Evolutionary conservation across 768 basidiomycete species (phyloP).

Genomic region (Suillus tomentosus): DNA sequence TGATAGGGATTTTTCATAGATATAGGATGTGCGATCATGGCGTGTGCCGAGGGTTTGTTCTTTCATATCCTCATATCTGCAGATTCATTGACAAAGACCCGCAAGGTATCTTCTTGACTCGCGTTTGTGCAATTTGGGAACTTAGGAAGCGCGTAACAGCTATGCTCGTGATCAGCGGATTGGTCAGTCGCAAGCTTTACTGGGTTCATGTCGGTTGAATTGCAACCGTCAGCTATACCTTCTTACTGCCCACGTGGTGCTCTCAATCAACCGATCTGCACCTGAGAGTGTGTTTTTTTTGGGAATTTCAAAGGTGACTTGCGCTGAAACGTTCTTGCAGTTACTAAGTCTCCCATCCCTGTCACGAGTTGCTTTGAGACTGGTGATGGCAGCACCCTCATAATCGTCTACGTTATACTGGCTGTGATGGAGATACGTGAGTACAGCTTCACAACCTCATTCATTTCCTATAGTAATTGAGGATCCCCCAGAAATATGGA

Average conservation of each 20-base stretch:
- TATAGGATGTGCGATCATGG: not conserved
- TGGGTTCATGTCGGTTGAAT: not conserved
- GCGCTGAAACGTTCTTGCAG: not conserved
- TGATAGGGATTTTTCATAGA: not conserved
- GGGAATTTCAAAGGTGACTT: not conserved
- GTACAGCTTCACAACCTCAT: not conserved
- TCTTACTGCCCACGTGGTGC: not conserved
- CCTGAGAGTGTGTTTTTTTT: not conserved
- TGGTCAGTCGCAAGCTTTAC: not conserved
- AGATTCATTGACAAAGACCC: no score
- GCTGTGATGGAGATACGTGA: conserved; percentile 1
- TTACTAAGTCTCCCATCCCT: not conserved
- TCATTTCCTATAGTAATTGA: not conserved
- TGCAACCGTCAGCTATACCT: not conserved
- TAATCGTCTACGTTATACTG: not conserved
- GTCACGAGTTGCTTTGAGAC: conserved; percentile 1
- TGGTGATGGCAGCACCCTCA: not conserved
- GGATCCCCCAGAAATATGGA: conserved; percentile 1
- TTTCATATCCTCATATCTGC: not conserved
- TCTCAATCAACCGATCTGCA: not conserved
- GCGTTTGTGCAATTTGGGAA: conserved; percentile 3
- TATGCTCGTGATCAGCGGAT: not conserved
- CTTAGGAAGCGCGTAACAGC: not conserved
- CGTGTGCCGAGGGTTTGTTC: conserved; percentile 8
- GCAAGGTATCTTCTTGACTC: conserved; percentile 2